Conservation (phyloP, 805 yeast species). For the Candida pseudofarinosa region DNA sequence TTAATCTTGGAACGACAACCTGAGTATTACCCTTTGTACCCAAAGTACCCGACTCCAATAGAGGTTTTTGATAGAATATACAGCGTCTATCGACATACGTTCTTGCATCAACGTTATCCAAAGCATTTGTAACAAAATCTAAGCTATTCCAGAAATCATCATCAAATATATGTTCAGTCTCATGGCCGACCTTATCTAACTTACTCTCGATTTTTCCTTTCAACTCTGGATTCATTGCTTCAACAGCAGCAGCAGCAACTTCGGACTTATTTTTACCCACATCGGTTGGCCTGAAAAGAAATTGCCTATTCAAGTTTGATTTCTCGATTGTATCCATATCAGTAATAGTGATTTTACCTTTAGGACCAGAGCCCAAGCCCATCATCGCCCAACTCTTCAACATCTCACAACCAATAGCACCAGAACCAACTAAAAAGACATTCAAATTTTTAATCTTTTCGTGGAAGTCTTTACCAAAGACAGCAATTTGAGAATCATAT, state of each 20-base stretch:
- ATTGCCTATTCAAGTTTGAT: constrained; percentile 94
- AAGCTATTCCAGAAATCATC: constrained; percentile 80
- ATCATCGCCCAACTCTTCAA: constrained; percentile 96
- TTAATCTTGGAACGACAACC: constrained; percentile 87
- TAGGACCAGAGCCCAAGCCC: constrained; percentile 90
- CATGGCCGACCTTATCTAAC: constrained; percentile 89
- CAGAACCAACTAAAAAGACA: constrained; percentile 92
- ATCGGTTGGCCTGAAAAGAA: constrained; percentile 89
- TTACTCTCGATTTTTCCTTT: constrained; percentile 69
- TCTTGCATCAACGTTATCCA: constrained; percentile 97
- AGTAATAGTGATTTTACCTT: constrained; percentile 80
- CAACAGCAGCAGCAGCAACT: constrained; percentile 83
- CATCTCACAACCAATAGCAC: constrained; percentile 99
- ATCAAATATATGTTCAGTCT: constrained; percentile 82
- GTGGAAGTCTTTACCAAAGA: constrained; percentile 79
- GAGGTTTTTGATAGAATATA: constrained; percentile 84
- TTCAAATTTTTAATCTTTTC: constrained; percentile 68
- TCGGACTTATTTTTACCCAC: constrained; percentile 90
- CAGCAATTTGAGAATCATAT: constrained; percentile 94
- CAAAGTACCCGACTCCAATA: constrained; percentile 93
- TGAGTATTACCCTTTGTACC: constrained; percentile 99
- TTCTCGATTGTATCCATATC: constrained; percentile 95
- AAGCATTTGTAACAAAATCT: constrained; percentile 92
- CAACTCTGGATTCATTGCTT: constrained; percentile 80
- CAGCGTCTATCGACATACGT: constrained; percentile 97